Conservation (phyloP, 148 eudicot species). For the Nyssa sinensis region DNA sequence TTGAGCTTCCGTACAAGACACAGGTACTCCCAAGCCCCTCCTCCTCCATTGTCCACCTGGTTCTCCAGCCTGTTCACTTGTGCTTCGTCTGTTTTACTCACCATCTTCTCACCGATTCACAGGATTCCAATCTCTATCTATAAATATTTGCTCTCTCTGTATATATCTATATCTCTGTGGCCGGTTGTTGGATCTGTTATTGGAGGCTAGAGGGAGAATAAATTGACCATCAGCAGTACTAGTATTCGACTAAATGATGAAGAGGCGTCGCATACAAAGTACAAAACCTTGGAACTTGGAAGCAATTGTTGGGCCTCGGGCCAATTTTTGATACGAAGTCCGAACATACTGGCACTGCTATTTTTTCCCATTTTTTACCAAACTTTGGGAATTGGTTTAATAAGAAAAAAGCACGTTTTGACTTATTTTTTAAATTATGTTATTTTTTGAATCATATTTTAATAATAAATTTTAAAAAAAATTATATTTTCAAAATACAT, state of each 20-base stretch:
- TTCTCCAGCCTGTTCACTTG: constrained; percentile 63
- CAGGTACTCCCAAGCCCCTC: constrained; percentile 88
- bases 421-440: too few species aligned
- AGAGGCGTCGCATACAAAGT: constrained; percentile 19
- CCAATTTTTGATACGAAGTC: too few species aligned
- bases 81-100: constrained; percentile 66
- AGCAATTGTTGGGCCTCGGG: too few species aligned
- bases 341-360: neutral
- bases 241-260: neutral
- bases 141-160: neutral
- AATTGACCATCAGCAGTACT: neutral
- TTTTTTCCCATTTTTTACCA: too few species aligned
- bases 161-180: neutral
- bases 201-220: neutral
- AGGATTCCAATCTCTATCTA: neutral
- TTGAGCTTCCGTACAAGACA: constrained; percentile 78
- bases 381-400: too few species aligned
- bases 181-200: neutral
- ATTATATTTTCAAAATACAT: too few species aligned
- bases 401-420: too few species aligned
- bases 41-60: constrained; percentile 90
- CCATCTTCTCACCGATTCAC: constrained; percentile 42
- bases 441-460: too few species aligned
- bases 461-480: too few species aligned
- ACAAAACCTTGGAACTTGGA: constrained; percentile 1